Evolutionary conservation across 2,329 filamentous ascomycete species (phyloP), one percentile per base, ranked within the genome.

Genomic region (Zopfia rhizophila): DNA sequence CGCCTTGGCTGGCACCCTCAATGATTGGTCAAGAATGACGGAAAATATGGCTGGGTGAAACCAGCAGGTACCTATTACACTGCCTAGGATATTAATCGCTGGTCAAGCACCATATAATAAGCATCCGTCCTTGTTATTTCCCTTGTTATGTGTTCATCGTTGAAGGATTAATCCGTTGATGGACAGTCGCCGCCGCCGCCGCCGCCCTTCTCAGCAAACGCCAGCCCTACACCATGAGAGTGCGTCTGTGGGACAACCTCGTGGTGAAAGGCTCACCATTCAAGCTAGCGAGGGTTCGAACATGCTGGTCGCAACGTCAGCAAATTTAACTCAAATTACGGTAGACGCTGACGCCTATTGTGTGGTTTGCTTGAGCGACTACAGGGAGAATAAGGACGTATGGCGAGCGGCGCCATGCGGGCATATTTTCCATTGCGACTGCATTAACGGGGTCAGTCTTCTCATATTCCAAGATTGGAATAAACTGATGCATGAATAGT

Each of bases 401-500:
- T 31, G 29, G 29, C 29, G 16, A 14, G 29, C 29, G 16, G 10
- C 11, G 29, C 29, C 29, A 31, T 31, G 29, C 14, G 29, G 16
- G 16, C 29, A 31, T 31, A 10, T 31, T 7, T 31, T 31, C 29
- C 29, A 31, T 14, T 31, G 11, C 16, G 29, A 10, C 10, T 31
- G 29, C 29, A 31, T 31, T 14, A 14, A 31, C 7, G 14, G 16
- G 29, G 29, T 14, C 7, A 31, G 29, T 31, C 7, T 31, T 31
- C 29, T n/a, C 29, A 31, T 31, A 14, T 14, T 31, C 16, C 29
- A 31, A 14, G 29, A 7, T 31, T 31, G 14, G 29, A 31, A 10
- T 16, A 31, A 31, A 14, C 29, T 31, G 29, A 31, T 31, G 16
- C 29, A 31, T 11, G 29, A 31, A 31, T 31, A 31, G 29, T 31